phyloP scores from a whole-genome alignment of 805 yeast genomes.

The Blastobotrys robertii region DNA sequence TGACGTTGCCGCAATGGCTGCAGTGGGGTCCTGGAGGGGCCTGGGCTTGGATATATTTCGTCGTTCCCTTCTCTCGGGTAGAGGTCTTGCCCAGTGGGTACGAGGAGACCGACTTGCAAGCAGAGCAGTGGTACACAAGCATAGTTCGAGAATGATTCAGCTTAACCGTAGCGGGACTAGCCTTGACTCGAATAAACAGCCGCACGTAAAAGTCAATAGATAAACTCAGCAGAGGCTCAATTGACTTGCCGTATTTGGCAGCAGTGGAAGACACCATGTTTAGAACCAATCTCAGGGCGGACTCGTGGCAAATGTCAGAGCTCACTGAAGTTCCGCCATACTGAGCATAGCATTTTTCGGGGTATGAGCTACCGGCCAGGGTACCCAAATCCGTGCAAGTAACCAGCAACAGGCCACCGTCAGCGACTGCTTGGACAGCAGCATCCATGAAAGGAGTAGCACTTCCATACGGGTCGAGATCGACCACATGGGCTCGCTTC shows the following conservation, averaged over 20 bases:
- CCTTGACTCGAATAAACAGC: constrained; percentile 65
- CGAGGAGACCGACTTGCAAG: constrained; percentile 63
- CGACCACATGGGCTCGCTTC: constrained; percentile 59
- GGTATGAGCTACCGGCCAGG: constrained; percentile 90
- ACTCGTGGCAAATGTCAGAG: constrained; percentile 83
- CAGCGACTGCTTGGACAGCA: constrained; percentile 74
- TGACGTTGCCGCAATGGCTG: constrained; percentile 54
- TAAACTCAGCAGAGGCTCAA: constrained; percentile 77
- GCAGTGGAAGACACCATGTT: constrained; percentile 71
- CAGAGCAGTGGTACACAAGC: constrained; percentile 74
- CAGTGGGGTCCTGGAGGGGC: constrained; percentile 59
- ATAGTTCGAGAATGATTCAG: constrained; percentile 66
- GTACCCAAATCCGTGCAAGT: constrained; percentile 97
- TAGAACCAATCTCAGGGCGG: constrained; percentile 78
- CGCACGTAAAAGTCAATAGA: constrained; percentile 92
- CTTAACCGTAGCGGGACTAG: constrained; percentile 76
- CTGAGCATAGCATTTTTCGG: constrained; percentile 90
- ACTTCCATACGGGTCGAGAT: constrained; percentile 95
- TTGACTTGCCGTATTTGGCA: constrained; percentile 76
- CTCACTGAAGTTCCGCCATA: constrained; percentile 91
- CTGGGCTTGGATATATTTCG: constrained; percentile 43
- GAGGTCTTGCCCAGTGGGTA: constrained; percentile 65
- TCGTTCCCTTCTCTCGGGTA: constrained; percentile 9
- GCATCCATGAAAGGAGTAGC: constrained; percentile 94
- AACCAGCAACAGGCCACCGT: constrained; percentile 77